Evolutionary conservation across 495 filamentous ascomycete genomes (phyloP).

Genomic region (Astrothelium subdiscretum): DNA sequence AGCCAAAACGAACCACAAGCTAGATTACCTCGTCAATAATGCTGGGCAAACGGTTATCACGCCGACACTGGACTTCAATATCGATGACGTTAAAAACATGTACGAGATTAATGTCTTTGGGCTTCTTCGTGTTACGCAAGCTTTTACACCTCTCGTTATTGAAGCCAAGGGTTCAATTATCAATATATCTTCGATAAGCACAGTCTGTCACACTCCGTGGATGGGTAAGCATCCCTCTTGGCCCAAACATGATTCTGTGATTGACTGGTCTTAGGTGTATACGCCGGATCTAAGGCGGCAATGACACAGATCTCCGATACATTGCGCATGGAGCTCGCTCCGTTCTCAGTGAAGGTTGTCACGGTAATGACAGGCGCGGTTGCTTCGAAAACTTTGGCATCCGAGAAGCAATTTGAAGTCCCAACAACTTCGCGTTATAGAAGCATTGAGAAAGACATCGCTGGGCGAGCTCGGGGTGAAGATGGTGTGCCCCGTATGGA

Average conservation of each 20-base stretch:
- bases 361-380: constrained; percentile 29
- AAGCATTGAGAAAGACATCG: constrained; percentile 14
- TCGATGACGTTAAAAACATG: constrained; percentile 39
- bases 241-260: no score
- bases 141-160: constrained; percentile 43
- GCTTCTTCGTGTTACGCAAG: constrained; percentile 41
- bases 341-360: constrained; percentile 41
- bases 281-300: constrained; percentile 44
- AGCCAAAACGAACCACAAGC: constrained; percentile 36
- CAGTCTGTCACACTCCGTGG: constrained; percentile 37
- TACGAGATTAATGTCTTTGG: constrained; percentile 57
- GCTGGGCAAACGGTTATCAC: constrained; percentile 43
- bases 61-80: constrained; percentile 41
- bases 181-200: constrained; percentile 22
- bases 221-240: constrained; percentile 28
- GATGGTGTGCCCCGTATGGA: not conserved
- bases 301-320: constrained; percentile 39
- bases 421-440: constrained; percentile 11
- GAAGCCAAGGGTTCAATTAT: constrained; percentile 42
- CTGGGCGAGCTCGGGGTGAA: not conserved
- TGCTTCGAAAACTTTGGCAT: constrained; percentile 11
- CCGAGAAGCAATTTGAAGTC: not conserved
- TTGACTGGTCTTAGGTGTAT: constrained; percentile 32
- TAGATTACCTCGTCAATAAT: constrained; percentile 61
- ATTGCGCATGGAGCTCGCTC: constrained; percentile 41